Percentiles rank a stretch among this genome's conserved stretches.
Evolutionary conservation across 495 filamentous ascomycete species (phyloP).

Genomic region (Aspergillus campestris): DNA sequence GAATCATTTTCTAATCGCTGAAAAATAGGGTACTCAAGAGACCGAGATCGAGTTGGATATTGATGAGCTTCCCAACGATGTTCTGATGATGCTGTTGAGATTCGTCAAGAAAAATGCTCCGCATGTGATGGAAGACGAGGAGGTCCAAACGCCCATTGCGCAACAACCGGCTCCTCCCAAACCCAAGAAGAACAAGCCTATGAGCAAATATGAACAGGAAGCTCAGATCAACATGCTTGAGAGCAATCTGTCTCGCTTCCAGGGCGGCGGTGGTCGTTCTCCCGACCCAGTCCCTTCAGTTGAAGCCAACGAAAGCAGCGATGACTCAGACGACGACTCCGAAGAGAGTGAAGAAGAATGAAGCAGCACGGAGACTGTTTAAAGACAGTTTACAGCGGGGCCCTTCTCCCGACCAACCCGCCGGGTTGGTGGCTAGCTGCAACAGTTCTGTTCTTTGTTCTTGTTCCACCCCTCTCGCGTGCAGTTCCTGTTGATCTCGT

Average conservation of each 20-base stretch:
- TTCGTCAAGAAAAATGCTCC: constrained; percentile 65
- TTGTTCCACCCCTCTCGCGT: no score
- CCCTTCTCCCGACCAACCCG: no score
- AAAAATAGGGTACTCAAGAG: constrained; percentile 54
- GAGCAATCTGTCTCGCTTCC: constrained; percentile 44
- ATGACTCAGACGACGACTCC: constrained; percentile 44
- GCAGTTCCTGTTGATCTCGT: no score
- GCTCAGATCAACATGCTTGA: constrained; percentile 73
- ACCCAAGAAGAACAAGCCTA: constrained; percentile 97
- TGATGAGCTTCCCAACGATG: constrained; percentile 67
- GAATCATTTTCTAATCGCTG: constrained; percentile 12
- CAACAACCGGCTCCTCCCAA: constrained; percentile 48
- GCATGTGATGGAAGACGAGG: constrained; percentile 40
- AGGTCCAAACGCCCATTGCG: constrained; percentile 26
- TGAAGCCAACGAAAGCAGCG: constrained; percentile 42
- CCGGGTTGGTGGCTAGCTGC: no score
- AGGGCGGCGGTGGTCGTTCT: constrained; percentile 31
- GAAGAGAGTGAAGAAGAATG: constrained; percentile 51
- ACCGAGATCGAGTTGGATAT: constrained; percentile 90
- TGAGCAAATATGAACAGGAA: constrained; percentile 92
- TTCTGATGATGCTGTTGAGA: constrained; percentile 65
- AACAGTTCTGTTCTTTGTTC: no score
- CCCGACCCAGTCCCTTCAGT: constrained; percentile 36
- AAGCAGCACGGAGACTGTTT: neutral
- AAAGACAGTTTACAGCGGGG: no score